These are phyloP conservation scores for Hypomyces perniciosus DNA, from an alignment of 2,329 filamentous ascomycete species.

Conservation along the genomic window DNA sequence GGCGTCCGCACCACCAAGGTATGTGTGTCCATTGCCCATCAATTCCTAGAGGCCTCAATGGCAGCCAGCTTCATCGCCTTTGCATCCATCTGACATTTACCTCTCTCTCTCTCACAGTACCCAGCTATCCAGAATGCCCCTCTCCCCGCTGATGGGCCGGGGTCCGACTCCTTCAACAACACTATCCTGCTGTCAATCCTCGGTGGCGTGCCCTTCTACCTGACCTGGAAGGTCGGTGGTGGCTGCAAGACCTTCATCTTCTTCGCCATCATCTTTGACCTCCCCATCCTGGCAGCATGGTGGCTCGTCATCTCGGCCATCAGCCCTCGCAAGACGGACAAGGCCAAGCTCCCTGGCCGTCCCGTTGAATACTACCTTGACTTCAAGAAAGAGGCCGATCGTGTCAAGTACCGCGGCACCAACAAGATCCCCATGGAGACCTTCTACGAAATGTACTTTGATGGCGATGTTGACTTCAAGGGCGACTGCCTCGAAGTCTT, in stretches of 20 bases:
- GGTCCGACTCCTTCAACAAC: slow-evolving; percentile 85
- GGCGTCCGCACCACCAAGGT: slow-evolving; percentile 38
- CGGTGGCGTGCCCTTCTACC: slow-evolving; percentile 66
- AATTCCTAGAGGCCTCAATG: not conserved
- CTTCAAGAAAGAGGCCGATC: slow-evolving; percentile 62
- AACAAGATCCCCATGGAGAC: slow-evolving; percentile 86
- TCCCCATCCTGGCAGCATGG: slow-evolving; percentile 75
- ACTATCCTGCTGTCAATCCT: slow-evolving; percentile 65
- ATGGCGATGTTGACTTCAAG: slow-evolving; percentile 91
- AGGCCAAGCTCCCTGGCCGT: slow-evolving; percentile 77
- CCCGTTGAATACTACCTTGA: slow-evolving; percentile 86
- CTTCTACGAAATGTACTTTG: slow-evolving; percentile 97
- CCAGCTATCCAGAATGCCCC: slow-evolving; percentile 88
- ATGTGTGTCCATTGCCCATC: slow-evolving; percentile 2
- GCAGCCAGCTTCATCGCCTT: not conserved
- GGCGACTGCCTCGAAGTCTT: slow-evolving; percentile 82
- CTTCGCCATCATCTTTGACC: slow-evolving; percentile 67
- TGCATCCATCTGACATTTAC: not conserved
- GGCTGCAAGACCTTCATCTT: slow-evolving; percentile 86
- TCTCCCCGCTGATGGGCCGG: slow-evolving; percentile 80
- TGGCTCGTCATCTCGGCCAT: slow-evolving; percentile 77
- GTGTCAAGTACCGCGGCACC: slow-evolving; percentile 65
- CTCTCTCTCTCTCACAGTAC: slow-evolving; percentile 18
- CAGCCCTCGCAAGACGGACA: slow-evolving; percentile 87
- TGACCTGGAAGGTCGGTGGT: slow-evolving; percentile 81